These are phyloP conservation scores for Fraxinus latifolia DNA, from an alignment of 305 asterid genomes.

Conservation along the genomic window DNA sequence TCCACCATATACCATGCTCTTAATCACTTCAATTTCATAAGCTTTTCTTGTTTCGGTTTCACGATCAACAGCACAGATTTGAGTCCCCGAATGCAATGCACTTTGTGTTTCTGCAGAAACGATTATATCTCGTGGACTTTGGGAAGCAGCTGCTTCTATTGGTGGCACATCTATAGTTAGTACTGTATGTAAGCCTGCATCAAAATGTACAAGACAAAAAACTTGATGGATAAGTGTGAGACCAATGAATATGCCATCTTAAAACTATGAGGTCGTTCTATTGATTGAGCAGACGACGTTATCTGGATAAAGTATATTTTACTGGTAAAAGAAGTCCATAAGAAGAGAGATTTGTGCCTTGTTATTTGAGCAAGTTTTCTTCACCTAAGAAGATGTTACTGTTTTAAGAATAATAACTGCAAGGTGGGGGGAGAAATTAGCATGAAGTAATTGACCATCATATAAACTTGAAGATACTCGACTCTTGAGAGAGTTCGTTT, in stretches of 20 bases:
- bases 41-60: constrained; percentile 39
- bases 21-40: constrained; percentile 59
- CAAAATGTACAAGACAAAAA: constrained; percentile 11
- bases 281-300: neutral
- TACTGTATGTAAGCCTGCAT: constrained; percentile 59
- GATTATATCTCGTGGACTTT: constrained; percentile 21
- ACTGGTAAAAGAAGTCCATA: neutral
- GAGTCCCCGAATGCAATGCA: constrained; percentile 32
- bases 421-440: neutral
- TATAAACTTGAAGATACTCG: neutral
- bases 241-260: neutral
- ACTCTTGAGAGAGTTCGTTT: neutral
- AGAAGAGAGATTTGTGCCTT: neutral
- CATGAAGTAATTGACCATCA: neutral
- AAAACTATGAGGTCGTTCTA: neutral
- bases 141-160: constrained; percentile 24
- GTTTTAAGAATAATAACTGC: neutral
- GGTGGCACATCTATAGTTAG: constrained; percentile 47
- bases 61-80: constrained; percentile 23
- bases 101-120: constrained; percentile 26
- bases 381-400: neutral
- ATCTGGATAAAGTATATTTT: neutral
- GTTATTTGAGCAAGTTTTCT: neutral
- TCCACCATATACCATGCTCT: constrained; percentile 89
- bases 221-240: constrained; percentile 8